Conservation (phyloP, 75 land plant species). For the Pinus taeda region DNA sequence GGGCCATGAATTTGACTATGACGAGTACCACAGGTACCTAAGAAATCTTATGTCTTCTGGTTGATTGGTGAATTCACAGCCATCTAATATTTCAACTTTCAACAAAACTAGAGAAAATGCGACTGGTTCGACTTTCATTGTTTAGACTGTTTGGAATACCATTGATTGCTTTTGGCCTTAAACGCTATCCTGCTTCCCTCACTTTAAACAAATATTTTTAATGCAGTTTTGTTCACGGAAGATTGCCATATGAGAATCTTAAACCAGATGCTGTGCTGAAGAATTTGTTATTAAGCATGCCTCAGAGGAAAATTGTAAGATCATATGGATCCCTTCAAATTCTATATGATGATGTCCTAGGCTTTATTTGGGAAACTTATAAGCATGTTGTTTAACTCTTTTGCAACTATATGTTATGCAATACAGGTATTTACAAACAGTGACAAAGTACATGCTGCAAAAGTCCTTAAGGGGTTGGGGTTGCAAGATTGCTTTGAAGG, state of each 20-base stretch:
- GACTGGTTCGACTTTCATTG: too few relatives aligned
- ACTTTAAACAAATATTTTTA: neutral
- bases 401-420: too few relatives aligned
- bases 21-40: constrained; percentile 81
- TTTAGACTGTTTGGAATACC: neutral
- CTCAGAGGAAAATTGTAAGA: constrained; percentile 70
- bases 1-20: constrained; percentile 82
- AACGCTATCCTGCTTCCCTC: too few relatives aligned
- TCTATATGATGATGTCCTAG: neutral
- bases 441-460: constrained; percentile 65
- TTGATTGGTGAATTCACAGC: neutral
- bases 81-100: neutral
- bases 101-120: too few relatives aligned
- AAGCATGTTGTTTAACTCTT: neutral
- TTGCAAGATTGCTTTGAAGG: constrained; percentile 84
- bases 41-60: neutral
- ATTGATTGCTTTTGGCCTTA: neutral
- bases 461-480: constrained; percentile 61
- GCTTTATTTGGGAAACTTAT: neutral
- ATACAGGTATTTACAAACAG: constrained; percentile 78
- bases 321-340: neutral
- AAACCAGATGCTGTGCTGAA: constrained; percentile 71
- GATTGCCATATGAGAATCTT: constrained; percentile 75
- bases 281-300: constrained; percentile 56
- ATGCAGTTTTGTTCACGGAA: constrained; percentile 72